A percentile compares a stretch with the other conserved stretches of the same genome.
Evolutionary conservation across 139 green algal species (phyloP).

Genomic region (Chlorella sp.): DNA sequence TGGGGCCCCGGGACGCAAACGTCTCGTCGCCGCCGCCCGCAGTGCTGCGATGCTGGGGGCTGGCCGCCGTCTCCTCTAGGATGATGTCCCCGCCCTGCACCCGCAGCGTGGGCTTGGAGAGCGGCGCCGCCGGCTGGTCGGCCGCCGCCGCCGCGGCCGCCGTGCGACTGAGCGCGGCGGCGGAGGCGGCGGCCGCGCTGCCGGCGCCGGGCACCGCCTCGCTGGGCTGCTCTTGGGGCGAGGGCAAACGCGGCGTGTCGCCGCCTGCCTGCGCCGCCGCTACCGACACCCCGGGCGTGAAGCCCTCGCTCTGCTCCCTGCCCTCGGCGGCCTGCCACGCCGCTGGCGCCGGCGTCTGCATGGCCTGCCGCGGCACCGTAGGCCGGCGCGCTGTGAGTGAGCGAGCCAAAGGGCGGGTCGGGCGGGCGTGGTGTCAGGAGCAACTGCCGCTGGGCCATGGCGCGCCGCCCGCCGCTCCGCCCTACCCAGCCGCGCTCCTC

Average conservation of each 20-base stretch:
- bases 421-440: no score
- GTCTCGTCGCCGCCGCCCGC: no score
- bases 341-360: not conserved
- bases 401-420: no score
- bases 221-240: not conserved
- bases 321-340: not conserved
- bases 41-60: not conserved
- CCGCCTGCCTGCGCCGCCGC: slow-evolving; percentile 5
- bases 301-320: slow-evolving; percentile 10
- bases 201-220: not conserved
- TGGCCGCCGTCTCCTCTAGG: slow-evolving; percentile 21
- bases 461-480: no score
- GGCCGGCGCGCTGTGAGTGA: no score
- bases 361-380: no score
- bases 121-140: slow-evolving; percentile 2
- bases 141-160: no score
- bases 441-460: no score
- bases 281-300: slow-evolving; percentile 17
- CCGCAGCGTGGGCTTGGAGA: slow-evolving; percentile 3
- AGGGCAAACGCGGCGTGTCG: slow-evolving; percentile 8
- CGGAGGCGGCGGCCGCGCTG: not conserved
- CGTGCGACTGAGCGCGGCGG: slow-evolving; percentile 7
- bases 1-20: not conserved
- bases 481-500: no score
- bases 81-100: slow-evolving; percentile 37